These are phyloP conservation scores for Paramyrothecium roridum DNA, from an alignment of 2,329 filamentous ascomycete genomes.

Conservation along the genomic window DNA sequence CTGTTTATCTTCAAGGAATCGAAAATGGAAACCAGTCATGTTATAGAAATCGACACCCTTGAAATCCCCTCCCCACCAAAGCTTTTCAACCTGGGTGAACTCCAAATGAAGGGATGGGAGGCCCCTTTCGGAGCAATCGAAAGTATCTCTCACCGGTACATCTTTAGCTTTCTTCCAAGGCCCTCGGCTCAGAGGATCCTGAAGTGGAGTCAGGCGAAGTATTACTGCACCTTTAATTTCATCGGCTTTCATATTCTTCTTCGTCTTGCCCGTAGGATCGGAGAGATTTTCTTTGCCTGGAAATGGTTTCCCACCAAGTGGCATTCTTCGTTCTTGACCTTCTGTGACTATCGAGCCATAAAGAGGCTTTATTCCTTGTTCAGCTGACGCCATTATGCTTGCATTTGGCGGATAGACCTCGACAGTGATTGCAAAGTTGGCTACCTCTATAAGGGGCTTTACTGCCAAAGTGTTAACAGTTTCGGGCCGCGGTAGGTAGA, in stretches of 20 bases:
- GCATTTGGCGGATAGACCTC: neutral
- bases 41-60: constrained; percentile 6
- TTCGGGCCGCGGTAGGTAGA: neutral
- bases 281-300: neutral
- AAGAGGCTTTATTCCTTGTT: neutral
- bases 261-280: neutral
- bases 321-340: neutral
- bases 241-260: neutral
- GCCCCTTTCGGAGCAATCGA: neutral
- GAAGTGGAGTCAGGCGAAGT: neutral
- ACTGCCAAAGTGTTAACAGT: neutral
- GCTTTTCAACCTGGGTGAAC: neutral
- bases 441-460: neutral
- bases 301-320: neutral
- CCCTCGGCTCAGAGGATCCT: neutral
- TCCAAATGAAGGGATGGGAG: neutral
- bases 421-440: constrained; percentile 1
- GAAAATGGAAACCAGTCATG: constrained; percentile 6
- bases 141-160: neutral
- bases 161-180: neutral
- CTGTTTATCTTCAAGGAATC: constrained; percentile 1
- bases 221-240: neutral
- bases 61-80: constrained; percentile 5
- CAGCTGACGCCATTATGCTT: neutral
- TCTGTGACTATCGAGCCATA: neutral